Evolutionary conservation across 1,139 yeast genomes (phyloP), one percentile per base, ranked within the genome.

Genomic region (Debaryomycetaceae sp.): DNA sequence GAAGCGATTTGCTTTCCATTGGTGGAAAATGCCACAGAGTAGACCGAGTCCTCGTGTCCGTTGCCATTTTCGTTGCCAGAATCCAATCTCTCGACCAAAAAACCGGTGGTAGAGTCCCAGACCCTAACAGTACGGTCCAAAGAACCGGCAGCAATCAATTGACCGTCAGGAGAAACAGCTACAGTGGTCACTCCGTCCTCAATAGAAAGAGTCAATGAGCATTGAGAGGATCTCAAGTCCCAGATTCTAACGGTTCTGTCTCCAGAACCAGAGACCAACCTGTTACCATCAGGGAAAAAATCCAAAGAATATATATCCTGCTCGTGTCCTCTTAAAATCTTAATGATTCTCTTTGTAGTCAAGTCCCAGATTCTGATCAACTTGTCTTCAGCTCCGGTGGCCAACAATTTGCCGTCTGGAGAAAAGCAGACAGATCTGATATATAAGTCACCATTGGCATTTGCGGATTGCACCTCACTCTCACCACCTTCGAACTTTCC

Each of bases 131-230:
- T 87, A 68, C 96, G 80, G 70, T 93, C 99, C 53, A 93, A 80
- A 38, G 96, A 87, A 44, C 99, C 99, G 14, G 98, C 99, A 40
- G 98, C 98, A 56, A 93, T 90, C 56, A 85, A 80, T 57, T 85
- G 82, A 37, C 97, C 97, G 66, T 93, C 97, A 42, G 98, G 97
- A 17, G 97, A 87, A 34, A 91, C 95, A 13, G 97, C 97, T 40
- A 93, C 98, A 0, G 99, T 93, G 45, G 98, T 93, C 42, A 93
- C 98, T 53, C 98, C 99, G 62, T 93, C 99, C 67, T 93, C 98
- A 56, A 93, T 91, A 31, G 91, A 83, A 57, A 89, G 76, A 42
- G 97, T 90, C 60, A 89, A 76, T 38, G 93, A 85, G 62, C 97
- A 89, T 70, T 88, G 95, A 24, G 97, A 95, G 39, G 89, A 80